Percentiles rank a stretch among this genome's conserved stretches.
Evolutionary conservation across 345 rosid species (phyloP).

Genomic region (Salix caprea): DNA sequence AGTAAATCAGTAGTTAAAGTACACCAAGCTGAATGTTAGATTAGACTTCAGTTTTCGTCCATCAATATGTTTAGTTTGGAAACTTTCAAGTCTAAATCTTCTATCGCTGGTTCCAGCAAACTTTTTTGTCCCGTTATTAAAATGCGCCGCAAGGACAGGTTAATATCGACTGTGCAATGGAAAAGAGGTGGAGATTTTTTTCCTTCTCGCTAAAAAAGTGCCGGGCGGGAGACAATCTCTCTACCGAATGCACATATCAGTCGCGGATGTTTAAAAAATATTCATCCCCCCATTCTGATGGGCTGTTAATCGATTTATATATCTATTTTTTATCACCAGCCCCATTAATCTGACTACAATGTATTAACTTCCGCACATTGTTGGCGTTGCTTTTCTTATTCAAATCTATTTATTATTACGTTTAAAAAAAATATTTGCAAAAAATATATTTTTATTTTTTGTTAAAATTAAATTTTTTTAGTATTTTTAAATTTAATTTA

Average conservation of each 20-base stretch:
- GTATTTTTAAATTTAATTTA: too few relatives aligned
- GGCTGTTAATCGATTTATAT: too few relatives aligned
- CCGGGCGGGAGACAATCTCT: neutral
- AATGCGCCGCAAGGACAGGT: conserved; percentile 16
- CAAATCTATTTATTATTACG: too few relatives aligned
- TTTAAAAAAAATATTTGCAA: too few relatives aligned
- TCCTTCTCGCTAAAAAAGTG: neutral
- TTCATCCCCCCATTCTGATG: too few relatives aligned
- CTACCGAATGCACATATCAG: neutral
- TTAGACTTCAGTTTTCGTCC: conserved; percentile 20
- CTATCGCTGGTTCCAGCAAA: conserved; percentile 8
- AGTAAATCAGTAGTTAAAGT: neutral
- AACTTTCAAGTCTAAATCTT: neutral
- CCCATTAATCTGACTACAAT: too few relatives aligned
- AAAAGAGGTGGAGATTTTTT: neutral
- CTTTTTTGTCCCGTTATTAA: conserved; percentile 12
- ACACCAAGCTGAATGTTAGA: conserved; percentile 18
- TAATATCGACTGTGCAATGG: conserved; percentile 1
- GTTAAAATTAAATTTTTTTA: too few relatives aligned
- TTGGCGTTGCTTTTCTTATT: too few relatives aligned
- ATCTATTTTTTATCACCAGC: too few relatives aligned
- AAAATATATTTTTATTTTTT: too few relatives aligned
- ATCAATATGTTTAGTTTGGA: conserved; percentile 14
- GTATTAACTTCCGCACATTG: too few relatives aligned
- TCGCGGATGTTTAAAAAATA: too few relatives aligned